Conservation (phyloP, 352 stramenopile genomes). For the Plasmopara viticola region DNA sequence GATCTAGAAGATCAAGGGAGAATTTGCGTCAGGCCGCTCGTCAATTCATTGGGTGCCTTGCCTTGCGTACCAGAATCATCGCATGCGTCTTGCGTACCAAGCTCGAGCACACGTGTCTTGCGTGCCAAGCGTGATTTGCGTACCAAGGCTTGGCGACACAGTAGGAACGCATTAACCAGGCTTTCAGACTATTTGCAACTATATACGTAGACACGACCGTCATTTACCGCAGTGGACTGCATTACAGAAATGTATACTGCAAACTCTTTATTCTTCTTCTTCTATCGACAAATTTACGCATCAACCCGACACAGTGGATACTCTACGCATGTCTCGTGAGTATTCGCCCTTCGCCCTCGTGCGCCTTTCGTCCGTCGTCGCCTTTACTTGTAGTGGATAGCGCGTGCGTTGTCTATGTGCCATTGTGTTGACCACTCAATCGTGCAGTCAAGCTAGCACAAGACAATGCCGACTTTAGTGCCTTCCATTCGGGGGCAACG, state of each 20-base stretch:
- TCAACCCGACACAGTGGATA: slow-evolving; percentile 13
- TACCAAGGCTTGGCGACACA: no score
- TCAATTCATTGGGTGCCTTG: no score
- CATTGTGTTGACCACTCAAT: background rate
- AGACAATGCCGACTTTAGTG: background rate
- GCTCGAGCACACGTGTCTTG: no score
- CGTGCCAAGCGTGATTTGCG: no score
- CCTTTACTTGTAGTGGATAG: slow-evolving; percentile 1
- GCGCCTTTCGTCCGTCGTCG: slow-evolving; percentile 8
- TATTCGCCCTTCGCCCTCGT: background rate
- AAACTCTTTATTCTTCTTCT: slow-evolving; percentile 12
- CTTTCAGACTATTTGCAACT: background rate
- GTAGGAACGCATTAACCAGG: no score
- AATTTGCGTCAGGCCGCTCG: no score
- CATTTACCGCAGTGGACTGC: background rate
- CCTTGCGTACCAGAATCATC: no score
- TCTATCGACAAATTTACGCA: slow-evolving; percentile 9
- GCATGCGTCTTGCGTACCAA: no score
- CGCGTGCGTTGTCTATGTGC: slow-evolving; percentile 9
- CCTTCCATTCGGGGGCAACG: slow-evolving; percentile 29
- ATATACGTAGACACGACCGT: background rate
- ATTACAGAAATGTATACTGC: slow-evolving; percentile 9
- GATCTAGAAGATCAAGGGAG: background rate
- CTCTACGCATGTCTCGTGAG: slow-evolving; percentile 6
- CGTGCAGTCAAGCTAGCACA: background rate